These are phyloP conservation scores for Nannochloropsis gaditana DNA, from an alignment of 108 stramenopile genomes.

Conservation along the genomic window DNA sequence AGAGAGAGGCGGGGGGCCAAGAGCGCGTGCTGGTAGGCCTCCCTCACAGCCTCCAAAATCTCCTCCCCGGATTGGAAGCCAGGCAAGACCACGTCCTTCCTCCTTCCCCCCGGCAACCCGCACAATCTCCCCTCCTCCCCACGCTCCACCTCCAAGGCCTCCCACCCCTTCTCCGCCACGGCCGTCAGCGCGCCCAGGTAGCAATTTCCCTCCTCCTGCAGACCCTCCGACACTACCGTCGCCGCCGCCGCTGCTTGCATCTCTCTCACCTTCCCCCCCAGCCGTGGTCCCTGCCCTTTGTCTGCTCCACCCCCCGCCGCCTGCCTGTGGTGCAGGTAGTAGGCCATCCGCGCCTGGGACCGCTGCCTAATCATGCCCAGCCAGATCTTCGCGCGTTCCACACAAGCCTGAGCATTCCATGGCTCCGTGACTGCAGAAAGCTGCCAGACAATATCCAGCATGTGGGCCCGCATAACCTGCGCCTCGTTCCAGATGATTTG, in stretches of 20 bases:
- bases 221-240: no score
- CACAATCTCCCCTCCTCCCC: neutral
- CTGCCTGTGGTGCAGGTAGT: neutral
- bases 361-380: neutral
- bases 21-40: neutral
- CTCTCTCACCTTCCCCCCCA: neutral
- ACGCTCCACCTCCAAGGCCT: neutral
- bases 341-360: neutral
- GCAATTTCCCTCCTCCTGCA: neutral
- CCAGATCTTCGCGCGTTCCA: slow-evolving; percentile 2
- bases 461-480: neutral
- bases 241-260: neutral
- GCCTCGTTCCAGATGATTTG: neutral
- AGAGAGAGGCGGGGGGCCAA: neutral
- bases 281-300: neutral
- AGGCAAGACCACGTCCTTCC: neutral
- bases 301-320: neutral
- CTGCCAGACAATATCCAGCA: neutral
- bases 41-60: neutral
- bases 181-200: neutral
- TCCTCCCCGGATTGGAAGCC: neutral
- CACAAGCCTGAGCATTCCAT: neutral
- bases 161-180: neutral
- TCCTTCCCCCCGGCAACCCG: neutral
- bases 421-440: neutral